Conservation (phyloP, 1,139 yeast genomes). For the Spencermartinsiella ligniputridi region DNA sequence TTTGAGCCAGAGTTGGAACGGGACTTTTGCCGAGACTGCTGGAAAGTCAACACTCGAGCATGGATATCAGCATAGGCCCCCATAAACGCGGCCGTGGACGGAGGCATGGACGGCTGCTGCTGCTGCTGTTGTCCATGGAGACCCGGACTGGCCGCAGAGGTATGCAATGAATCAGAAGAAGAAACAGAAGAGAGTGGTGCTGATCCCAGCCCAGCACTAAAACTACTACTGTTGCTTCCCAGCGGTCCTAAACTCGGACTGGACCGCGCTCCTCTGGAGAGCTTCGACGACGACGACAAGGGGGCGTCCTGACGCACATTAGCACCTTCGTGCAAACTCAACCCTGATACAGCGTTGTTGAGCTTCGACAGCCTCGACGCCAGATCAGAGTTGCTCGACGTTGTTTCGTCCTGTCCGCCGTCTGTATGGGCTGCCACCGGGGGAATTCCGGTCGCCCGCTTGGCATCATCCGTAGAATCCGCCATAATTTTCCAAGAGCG, state of each 20-base stretch:
- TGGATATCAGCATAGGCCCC: slow-evolving; percentile 11
- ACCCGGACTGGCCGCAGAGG: no score
- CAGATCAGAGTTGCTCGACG: neutral
- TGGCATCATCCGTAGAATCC: neutral
- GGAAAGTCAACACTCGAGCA: slow-evolving; percentile 25
- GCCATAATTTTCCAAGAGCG: no score
- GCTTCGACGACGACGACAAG: no score
- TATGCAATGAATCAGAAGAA: neutral
- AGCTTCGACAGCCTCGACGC: neutral
- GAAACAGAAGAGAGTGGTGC: slow-evolving; percentile 8
- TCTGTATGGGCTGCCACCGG: no score
- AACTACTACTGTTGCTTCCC: neutral
- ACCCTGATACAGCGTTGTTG: neutral
- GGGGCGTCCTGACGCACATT: no score
- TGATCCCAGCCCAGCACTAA: neutral
- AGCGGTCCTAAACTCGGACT: neutral
- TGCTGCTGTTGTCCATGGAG: slow-evolving; percentile 1
- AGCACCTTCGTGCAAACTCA: neutral
- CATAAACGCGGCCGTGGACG: slow-evolving; percentile 9
- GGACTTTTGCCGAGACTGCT: slow-evolving; percentile 23
- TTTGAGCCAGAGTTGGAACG: slow-evolving; percentile 24
- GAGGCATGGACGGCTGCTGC: slow-evolving; percentile 4
- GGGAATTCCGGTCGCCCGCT: no score
- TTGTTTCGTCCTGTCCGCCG: no score
- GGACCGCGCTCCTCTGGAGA: slow-evolving; percentile 2